Base-by-base conservation (phyloP, 2,329 filamentous ascomycete genomes). In the Verruconis gallopava region DNA sequence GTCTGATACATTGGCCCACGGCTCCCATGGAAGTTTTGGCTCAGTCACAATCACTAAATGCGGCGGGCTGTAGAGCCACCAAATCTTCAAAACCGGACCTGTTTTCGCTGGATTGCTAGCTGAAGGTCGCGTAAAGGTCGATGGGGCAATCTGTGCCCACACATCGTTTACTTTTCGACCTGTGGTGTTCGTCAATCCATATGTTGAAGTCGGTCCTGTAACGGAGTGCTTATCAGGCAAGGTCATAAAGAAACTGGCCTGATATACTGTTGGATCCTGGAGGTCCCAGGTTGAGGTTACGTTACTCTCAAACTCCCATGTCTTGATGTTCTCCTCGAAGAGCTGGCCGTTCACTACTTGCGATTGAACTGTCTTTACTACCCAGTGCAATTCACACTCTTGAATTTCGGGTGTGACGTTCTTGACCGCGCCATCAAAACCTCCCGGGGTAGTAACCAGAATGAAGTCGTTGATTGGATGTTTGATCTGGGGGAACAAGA, bases 341-440 rank as follows among this genome's bases (percentile, higher is more conserved):
- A 35, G 17, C 6, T 15, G 5, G 6, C 38, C 38, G 19, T 40
- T 35, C 14, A 15, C 9, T 12, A 35, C 14, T 5, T 6, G 5
- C 5, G 38, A 5, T 6, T 13, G 12, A 11, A 40, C 9, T 18
- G 9, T 37, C 46, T 5, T 14, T 2, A 43, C 41, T 9, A 43
- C 44, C 25, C 22, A 45, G 17, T 22, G n/a, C 11, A 45, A 4
- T n/a, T 34, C 20, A 44, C 43, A 45, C 19, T 45, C 43, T 5
- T 22, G 20, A 4, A 37, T 17, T 4, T 17, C 17, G 4, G 43
- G 46, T 5, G 22, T 18, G 15, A 6, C 15, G 33, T 45, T 44
- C 9, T 9, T 20, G 18, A 15, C 36, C 4, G 22, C 30, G 4
- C 25, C 20, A 18, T 5, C 5, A 4, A 15, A 6, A 6, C 11